A percentile compares a stretch with the other conserved stretches of the same genome.
These are phyloP conservation scores for Alternaria sp. DNA, from an alignment of 2,329 filamentous ascomycete genomes.

Conservation along the genomic window DNA sequence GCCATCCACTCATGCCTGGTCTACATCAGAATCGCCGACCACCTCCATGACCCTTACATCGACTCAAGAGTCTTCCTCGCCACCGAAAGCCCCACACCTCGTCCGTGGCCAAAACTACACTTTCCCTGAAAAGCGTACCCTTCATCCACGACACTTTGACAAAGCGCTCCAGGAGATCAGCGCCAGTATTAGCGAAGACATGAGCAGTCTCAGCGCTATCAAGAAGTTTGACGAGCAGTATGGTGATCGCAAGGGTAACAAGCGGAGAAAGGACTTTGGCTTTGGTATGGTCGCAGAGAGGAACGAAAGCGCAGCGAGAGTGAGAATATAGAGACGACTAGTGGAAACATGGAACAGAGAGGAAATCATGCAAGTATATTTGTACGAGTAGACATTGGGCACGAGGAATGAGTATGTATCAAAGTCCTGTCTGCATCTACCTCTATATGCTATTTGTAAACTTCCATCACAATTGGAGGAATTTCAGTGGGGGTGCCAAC, in stretches of 20 bases:
- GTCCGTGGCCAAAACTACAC: constrained; percentile 56
- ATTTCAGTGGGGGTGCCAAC: neutral
- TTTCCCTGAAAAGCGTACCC: constrained; percentile 73
- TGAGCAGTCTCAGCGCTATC: constrained; percentile 84
- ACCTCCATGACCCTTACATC: constrained; percentile 17
- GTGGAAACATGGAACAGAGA: neutral
- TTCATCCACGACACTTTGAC: constrained; percentile 79
- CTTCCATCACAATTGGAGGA: neutral
- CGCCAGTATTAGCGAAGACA: constrained; percentile 92
- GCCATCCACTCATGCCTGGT: neutral
- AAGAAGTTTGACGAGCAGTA: constrained; percentile 96
- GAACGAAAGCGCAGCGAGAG: constrained; percentile 46
- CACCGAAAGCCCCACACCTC: constrained; percentile 45
- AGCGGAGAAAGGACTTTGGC: constrained; percentile 66
- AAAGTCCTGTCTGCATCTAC: neutral
- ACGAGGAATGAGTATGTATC: neutral
- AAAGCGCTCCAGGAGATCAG: constrained; percentile 87
- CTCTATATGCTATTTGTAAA: neutral
- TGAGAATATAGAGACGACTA: constrained; percentile 30
- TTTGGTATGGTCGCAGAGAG: constrained; percentile 52
- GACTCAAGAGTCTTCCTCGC: constrained; percentile 1
- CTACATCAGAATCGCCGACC: neutral
- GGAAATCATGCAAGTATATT: neutral
- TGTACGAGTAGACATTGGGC: constrained; percentile 7
- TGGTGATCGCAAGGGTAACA: constrained; percentile 76